A percentile compares a stretch with the other conserved stretches of the same genome.
These are phyloP conservation scores for Alnus glutinosa DNA, from an alignment of 306 rosid species.

Conservation along the genomic window DNA sequence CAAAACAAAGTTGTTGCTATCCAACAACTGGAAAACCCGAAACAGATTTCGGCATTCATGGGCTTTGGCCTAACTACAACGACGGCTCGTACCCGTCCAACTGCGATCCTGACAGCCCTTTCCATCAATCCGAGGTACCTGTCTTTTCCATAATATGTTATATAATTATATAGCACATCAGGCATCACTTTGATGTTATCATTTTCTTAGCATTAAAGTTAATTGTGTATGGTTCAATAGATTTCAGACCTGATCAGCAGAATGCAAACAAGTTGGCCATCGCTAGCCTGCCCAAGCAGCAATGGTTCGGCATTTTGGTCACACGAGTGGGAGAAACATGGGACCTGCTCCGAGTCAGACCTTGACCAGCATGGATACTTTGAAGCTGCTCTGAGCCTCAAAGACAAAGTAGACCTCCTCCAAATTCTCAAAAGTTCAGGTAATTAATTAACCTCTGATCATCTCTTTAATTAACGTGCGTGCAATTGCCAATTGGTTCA, in stretches of 20 bases:
- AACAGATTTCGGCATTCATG: slow-evolving; percentile 32
- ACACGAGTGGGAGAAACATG: slow-evolving; percentile 43
- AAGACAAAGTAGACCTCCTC: slow-evolving; percentile 17
- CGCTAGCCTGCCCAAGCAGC: slow-evolving; percentile 32
- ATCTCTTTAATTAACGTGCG: background rate
- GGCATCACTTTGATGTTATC: too few relatives aligned
- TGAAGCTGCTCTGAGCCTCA: slow-evolving; percentile 2
- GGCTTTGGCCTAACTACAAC: slow-evolving; percentile 40
- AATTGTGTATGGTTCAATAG: background rate
- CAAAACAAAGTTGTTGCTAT: slow-evolving; percentile 30
- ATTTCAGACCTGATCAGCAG: slow-evolving; percentile 12
- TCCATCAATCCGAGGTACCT: slow-evolving; percentile 23
- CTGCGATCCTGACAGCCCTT: slow-evolving; percentile 25
- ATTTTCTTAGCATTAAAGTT: too few relatives aligned
- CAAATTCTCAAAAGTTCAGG: slow-evolving; percentile 29
- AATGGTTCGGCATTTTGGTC: slow-evolving; percentile 27
- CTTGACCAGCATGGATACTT: slow-evolving; percentile 39
- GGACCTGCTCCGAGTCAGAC: slow-evolving; percentile 31
- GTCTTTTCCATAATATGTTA: too few relatives aligned
- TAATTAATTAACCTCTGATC: background rate
- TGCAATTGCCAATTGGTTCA: background rate
- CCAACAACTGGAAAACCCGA: slow-evolving; percentile 41
- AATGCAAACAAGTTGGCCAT: slow-evolving; percentile 27
- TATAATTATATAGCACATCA: background rate
- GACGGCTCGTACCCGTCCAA: slow-evolving; percentile 35